phyloP scores from a whole-genome alignment of 1,284 basidiomycete genomes.

The Cutaneotrichosporon daszewskae region DNA sequence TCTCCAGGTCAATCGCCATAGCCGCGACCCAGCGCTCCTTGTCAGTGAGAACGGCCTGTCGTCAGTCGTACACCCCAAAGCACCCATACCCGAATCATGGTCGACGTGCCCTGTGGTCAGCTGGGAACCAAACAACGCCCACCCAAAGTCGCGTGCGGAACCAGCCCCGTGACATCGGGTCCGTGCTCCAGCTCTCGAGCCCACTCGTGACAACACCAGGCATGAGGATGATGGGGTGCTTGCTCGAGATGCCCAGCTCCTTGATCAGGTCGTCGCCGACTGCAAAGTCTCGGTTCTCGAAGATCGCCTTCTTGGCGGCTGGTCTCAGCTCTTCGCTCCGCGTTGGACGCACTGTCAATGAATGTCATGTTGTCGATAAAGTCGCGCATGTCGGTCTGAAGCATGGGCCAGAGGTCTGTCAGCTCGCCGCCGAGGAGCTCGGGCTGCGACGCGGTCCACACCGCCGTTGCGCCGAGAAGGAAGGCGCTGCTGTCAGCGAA shows the following conservation, averaged over 20 bases:
- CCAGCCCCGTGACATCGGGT: conserved; percentile 33
- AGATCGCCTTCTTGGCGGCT: conserved; percentile 67
- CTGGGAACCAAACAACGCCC: background rate
- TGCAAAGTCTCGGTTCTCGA: conserved; percentile 72
- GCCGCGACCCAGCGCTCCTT: conserved; percentile 82
- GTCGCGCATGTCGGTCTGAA: conserved; percentile 34
- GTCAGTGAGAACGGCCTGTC: conserved; percentile 59
- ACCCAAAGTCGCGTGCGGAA: conserved; percentile 48
- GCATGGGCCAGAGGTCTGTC: conserved; percentile 29
- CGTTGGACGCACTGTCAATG: conserved; percentile 26
- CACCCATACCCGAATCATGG: conserved; percentile 3
- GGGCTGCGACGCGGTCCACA: conserved; percentile 18
- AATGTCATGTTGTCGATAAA: conserved; percentile 39
- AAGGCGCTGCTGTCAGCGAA: conserved; percentile 7
- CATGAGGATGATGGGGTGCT: conserved; percentile 72
- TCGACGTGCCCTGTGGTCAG: conserved; percentile 7
- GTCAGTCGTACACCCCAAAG: conserved; percentile 1
- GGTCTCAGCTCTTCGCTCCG: conserved; percentile 47
- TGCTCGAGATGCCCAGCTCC: conserved; percentile 59
- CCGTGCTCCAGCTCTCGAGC: conserved; percentile 45
- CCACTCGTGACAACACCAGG: conserved; percentile 57
- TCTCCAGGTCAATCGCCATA: conserved; percentile 82
- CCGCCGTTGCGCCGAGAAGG: conserved; percentile 14
- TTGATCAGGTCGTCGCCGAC: conserved; percentile 67
- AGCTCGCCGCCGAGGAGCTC: conserved; percentile 22